Evolutionary conservation across 352 stramenopile species (phyloP).

Genomic region (Phytopythium litorale): DNA sequence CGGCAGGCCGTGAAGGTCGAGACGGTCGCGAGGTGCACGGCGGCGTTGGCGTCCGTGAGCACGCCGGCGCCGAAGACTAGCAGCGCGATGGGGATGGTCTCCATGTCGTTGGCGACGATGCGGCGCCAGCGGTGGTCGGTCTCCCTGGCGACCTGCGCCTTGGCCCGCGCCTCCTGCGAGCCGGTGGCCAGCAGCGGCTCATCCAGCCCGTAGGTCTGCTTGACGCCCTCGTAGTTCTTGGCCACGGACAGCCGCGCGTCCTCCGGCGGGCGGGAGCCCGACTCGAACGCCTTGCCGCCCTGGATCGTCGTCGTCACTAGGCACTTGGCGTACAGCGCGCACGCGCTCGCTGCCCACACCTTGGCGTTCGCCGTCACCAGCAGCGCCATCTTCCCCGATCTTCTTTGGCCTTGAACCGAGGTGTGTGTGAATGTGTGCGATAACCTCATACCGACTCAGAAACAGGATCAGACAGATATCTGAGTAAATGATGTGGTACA

Average conservation of each 20-base stretch:
- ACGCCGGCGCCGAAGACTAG: conserved; percentile 31
- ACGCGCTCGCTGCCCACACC: conserved; percentile 12
- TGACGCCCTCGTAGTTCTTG: conserved; percentile 11
- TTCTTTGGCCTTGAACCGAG: background rate
- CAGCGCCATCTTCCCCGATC: background rate
- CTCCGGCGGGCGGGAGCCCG: conserved; percentile 27
- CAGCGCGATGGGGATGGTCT: conserved; percentile 44
- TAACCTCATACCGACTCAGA: no score
- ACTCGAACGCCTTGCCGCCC: conserved; percentile 24
- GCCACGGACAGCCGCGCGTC: conserved; percentile 10
- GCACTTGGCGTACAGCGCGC: conserved; percentile 25
- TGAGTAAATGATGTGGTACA: conserved; percentile 16
- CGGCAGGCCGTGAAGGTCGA: conserved; percentile 29
- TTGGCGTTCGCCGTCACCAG: conserved; percentile 22
- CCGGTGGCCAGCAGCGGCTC: background rate
- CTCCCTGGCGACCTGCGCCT: conserved; percentile 14
- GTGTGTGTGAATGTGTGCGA: no score
- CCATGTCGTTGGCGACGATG: conserved; percentile 50
- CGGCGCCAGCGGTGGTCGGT: conserved; percentile 37
- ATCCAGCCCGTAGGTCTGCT: conserved; percentile 19
- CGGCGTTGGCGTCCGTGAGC: conserved; percentile 17
- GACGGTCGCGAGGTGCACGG: conserved; percentile 19
- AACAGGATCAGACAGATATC: conserved; percentile 6
- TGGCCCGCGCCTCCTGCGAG: conserved; percentile 10
- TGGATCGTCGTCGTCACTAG: conserved; percentile 26